Conservation (phyloP, 2,329 filamentous ascomycete genomes). For the Aureobasidium sp. region DNA sequence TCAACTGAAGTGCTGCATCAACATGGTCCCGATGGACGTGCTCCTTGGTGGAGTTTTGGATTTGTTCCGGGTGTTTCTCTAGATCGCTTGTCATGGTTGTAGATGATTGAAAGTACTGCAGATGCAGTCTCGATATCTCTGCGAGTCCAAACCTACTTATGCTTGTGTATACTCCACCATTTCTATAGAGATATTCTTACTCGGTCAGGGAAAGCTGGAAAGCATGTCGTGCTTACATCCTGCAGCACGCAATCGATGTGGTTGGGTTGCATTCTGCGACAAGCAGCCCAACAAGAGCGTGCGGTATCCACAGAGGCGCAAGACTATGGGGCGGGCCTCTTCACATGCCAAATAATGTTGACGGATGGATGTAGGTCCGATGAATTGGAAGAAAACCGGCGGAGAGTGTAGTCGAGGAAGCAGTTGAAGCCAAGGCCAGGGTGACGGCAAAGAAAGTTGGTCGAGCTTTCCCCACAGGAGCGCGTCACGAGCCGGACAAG, state of each 20-base stretch:
- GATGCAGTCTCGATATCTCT: not conserved
- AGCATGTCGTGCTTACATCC: not conserved
- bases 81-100: not conserved
- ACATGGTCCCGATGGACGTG: not conserved
- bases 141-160: not conserved
- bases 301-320: too few species aligned
- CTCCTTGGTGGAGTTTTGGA: not conserved
- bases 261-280: not conserved
- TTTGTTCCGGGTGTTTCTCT: not conserved
- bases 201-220: not conserved
- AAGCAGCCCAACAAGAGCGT: too few species aligned
- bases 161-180: not conserved
- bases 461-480: constrained; percentile 4
- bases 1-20: not conserved
- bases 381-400: too few species aligned
- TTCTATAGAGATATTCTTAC: not conserved
- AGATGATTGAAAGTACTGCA: not conserved
- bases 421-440: not conserved
- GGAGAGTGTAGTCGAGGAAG: too few species aligned
- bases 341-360: too few species aligned
- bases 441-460: not conserved
- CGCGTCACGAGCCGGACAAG: not conserved
- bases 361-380: too few species aligned
- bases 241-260: not conserved
- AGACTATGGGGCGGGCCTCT: too few species aligned